phyloP scores from a whole-genome alignment of 257 asterid species.

The Fraxinus excelsior region DNA sequence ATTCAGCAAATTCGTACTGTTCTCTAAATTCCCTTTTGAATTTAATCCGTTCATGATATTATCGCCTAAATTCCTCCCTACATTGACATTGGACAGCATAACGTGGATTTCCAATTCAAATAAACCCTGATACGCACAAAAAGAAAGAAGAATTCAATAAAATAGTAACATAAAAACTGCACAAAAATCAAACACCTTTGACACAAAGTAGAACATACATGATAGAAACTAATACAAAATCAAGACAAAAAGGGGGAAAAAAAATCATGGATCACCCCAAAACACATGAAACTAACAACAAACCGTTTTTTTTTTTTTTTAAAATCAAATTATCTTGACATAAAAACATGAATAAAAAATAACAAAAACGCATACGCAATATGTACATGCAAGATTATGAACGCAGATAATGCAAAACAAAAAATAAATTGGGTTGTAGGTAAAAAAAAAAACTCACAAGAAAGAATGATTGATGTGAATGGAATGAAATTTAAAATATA shows the following conservation, averaged over 20 bases:
- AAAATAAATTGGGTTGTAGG: neutral
- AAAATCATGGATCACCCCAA: neutral
- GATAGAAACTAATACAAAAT: neutral
- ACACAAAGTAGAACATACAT: neutral
- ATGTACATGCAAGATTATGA: slow-evolving; percentile 27
- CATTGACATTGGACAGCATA: slow-evolving; percentile 29
- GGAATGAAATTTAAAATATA: slow-evolving; percentile 16
- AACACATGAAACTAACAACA: slow-evolving; percentile 10
- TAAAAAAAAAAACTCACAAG: slow-evolving; percentile 22
- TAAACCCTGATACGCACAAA: slow-evolving; percentile 19
- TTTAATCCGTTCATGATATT: slow-evolving; percentile 46
- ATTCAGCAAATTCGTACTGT: slow-evolving; percentile 44
- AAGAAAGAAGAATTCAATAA: neutral
- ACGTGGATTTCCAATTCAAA: slow-evolving; percentile 15
- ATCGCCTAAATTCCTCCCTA: slow-evolving; percentile 18
- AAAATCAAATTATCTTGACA: neutral
- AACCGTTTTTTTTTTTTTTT: too few relatives aligned
- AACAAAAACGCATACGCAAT: slow-evolving; percentile 18
- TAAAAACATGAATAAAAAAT: neutral
- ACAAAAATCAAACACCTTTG: neutral
- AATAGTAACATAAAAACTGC: neutral
- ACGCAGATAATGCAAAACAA: neutral
- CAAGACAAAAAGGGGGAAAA: neutral
- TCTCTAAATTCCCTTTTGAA: slow-evolving; percentile 48
- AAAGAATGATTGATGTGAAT: slow-evolving; percentile 16